A percentile compares a stretch with the other conserved stretches of the same genome.
Evolutionary conservation across 176 grass and related monocot genomes (phyloP).

Genomic region (Avena atlantica): DNA sequence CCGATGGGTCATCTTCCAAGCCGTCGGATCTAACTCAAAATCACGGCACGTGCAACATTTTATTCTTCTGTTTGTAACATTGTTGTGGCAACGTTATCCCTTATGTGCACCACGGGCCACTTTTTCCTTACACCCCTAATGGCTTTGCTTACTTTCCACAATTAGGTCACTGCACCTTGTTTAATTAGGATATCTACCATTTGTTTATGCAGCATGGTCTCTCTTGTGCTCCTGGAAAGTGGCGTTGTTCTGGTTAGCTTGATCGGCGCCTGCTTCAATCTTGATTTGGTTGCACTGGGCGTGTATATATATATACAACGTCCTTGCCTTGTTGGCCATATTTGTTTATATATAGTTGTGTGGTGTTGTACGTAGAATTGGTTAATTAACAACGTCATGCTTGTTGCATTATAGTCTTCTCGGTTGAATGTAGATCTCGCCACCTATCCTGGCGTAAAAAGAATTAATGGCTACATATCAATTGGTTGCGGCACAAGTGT

Average conservation of each 20-base stretch:
- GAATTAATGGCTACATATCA: too few species aligned
- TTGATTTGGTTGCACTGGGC: too few species aligned
- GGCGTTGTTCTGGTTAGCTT: neutral
- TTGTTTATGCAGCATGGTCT: neutral
- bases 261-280: neutral
- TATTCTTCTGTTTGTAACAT: neutral
- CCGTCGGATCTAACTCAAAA: neutral
- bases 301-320: too few species aligned
- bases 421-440: too few species aligned
- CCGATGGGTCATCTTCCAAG: neutral
- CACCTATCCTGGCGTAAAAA: too few species aligned
- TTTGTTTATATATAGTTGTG: too few species aligned
- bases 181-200: neutral
- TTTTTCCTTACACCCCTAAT: neutral
- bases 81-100: neutral
- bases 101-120: slow-evolving; percentile 26
- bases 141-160: neutral
- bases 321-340: too few species aligned
- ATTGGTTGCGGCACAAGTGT: too few species aligned
- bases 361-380: too few species aligned
- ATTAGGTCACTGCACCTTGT: neutral
- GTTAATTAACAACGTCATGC: too few species aligned
- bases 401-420: too few species aligned
- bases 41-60: neutral
- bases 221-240: neutral